Evolutionary conservation across 495 filamentous ascomycete genomes (phyloP).

Genomic region (Aspergillus egyptiacus): DNA sequence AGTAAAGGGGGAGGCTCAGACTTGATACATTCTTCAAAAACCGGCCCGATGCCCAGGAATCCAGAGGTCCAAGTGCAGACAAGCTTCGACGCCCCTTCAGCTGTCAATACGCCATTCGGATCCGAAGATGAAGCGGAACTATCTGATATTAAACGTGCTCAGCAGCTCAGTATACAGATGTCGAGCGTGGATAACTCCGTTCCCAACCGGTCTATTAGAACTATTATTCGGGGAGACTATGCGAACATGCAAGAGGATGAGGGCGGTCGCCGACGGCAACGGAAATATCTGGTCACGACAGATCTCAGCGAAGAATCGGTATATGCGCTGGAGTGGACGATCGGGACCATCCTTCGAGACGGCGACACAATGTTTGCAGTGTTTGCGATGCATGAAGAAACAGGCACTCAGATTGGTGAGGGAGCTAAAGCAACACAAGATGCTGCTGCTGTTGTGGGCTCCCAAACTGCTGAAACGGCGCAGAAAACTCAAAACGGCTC

Average conservation of each 20-base stretch:
- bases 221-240: constrained; percentile 85
- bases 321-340: constrained; percentile 93
- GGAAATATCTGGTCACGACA: constrained; percentile 88
- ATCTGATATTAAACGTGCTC: constrained; percentile 76
- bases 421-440: constrained; percentile 65
- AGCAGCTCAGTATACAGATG: constrained; percentile 71
- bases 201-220: constrained; percentile 76
- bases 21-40: constrained; percentile 17
- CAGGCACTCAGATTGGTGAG: constrained; percentile 45
- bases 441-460: constrained; percentile 53
- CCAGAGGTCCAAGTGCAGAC: constrained; percentile 73
- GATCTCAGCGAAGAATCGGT: constrained; percentile 90
- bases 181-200: constrained; percentile 69
- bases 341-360: constrained; percentile 89
- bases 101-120: constrained; percentile 67
- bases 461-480: constrained; percentile 42
- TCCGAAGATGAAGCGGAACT: constrained; percentile 84
- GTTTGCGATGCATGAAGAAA: constrained; percentile 85
- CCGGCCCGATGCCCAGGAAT: constrained; percentile 40
- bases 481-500: constrained; percentile 25
- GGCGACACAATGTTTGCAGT: constrained; percentile 91
- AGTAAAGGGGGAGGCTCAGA: constrained; percentile 2
- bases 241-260: constrained; percentile 65
- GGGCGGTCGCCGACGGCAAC: constrained; percentile 61
- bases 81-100: constrained; percentile 69